These are phyloP conservation scores for Daldinia vernicosa DNA, from an alignment of 495 filamentous ascomycete genomes.

Conservation along the genomic window DNA sequence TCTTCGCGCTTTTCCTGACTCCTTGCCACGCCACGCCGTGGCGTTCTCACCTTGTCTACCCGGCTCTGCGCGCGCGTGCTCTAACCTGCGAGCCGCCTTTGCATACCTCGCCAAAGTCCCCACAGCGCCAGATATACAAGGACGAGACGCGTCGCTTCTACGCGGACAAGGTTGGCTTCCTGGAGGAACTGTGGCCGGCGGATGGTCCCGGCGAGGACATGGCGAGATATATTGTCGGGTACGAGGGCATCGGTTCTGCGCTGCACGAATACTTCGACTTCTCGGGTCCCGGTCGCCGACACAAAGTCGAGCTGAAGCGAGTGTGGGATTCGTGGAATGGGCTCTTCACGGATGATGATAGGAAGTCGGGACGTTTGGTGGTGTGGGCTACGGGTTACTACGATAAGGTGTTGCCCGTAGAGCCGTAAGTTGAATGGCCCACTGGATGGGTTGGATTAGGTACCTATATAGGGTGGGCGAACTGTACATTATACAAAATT, in stretches of 20 bases:
- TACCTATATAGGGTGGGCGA: neutral
- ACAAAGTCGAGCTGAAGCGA: constrained; percentile 57
- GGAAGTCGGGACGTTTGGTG: constrained; percentile 83
- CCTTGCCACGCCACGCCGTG: constrained; percentile 98
- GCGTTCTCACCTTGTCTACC: constrained; percentile 84
- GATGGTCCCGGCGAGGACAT: constrained; percentile 53
- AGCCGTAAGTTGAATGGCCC: constrained; percentile 10
- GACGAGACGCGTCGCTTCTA: constrained; percentile 96
- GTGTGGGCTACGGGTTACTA: constrained; percentile 70
- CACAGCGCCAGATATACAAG: constrained; percentile 68
- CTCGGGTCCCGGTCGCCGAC: constrained; percentile 57
- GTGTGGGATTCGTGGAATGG: constrained; percentile 84
- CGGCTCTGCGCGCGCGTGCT: constrained; percentile 81
- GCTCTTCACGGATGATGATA: constrained; percentile 86
- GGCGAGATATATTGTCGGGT: constrained; percentile 65
- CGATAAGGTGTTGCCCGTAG: constrained; percentile 21
- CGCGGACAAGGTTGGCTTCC: constrained; percentile 67
- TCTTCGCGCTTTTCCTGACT: constrained; percentile 90
- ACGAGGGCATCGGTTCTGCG: constrained; percentile 59
- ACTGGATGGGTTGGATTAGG: neutral
- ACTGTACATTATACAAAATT: neutral
- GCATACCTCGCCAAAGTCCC: constrained; percentile 58
- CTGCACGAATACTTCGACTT: constrained; percentile 56
- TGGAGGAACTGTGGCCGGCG: constrained; percentile 58
- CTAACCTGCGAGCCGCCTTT: constrained; percentile 92